Percentiles rank a stretch among this genome's conserved stretches.
Evolutionary conservation across 257 asterid genomes (phyloP).

Genomic region (Fraxinus americana): DNA sequence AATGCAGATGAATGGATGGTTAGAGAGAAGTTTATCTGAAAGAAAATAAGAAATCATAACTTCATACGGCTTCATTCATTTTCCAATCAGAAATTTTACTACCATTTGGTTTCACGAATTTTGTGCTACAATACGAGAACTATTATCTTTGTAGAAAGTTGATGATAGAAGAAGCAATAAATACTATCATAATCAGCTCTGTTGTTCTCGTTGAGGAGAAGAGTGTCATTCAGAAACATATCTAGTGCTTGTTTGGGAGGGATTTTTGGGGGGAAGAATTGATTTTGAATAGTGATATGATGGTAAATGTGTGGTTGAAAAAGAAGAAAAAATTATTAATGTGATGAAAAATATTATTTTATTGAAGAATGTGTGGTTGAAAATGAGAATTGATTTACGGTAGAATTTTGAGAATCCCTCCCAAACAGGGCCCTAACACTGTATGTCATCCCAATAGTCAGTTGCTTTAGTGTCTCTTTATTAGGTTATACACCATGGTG

Average conservation of each 20-base stretch:
- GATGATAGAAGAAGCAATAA: background rate
- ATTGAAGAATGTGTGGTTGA: no score
- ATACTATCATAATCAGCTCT: background rate
- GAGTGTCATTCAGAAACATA: background rate
- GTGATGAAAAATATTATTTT: no score
- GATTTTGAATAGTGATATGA: no score
- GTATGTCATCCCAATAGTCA: background rate
- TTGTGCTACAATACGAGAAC: background rate
- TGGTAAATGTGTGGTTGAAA: no score
- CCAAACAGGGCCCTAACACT: no score
- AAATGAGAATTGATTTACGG: no score
- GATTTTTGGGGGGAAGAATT: no score
- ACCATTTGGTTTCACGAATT: background rate
- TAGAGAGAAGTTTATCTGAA: background rate
- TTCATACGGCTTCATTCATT: background rate
- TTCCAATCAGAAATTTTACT: background rate
- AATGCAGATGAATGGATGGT: background rate
- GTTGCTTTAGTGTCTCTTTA: background rate
- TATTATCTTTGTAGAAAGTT: conserved; percentile 1
- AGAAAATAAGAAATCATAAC: background rate
- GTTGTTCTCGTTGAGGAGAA: background rate
- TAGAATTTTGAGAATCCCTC: no score
- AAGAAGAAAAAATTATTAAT: no score
- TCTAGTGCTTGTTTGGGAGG: no score
- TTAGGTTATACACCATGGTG: background rate